Evolutionary conservation across 1,284 basidiomycete genomes (phyloP), one percentile per base, ranked within the genome.

Genomic region (Testicularia cyperi): DNA sequence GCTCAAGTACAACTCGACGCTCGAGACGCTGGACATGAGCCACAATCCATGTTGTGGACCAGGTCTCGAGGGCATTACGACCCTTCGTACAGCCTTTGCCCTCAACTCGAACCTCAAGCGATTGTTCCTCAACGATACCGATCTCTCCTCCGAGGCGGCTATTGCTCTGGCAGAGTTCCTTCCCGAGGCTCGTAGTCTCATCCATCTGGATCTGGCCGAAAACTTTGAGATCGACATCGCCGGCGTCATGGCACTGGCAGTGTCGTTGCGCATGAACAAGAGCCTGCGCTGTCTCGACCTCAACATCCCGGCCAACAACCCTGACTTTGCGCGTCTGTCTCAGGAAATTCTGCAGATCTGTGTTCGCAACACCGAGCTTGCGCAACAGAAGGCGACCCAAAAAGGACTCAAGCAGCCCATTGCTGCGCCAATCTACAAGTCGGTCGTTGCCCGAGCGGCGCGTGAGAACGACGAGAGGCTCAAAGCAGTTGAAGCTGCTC

Each of bases 151-250:
- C 0, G 81, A 87, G 2, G 92, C 90, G 4, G 92, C 94, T 0
- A 95, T 98, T 48, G 88, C 90, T 0, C 83, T 98, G 1, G 94
- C 94, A 4, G 92, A 97, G 78, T 97, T 96, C 79, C 82, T 97
- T 3, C 92, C 92, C 0, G 92, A 97, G 74, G 87, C 89, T 0
- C 83, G 82, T 20, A 87, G 86, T 0, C 81, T 97, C 5, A 81
- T 97, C 0, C 92, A 97, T 76, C 84, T 97, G 35, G 79, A 80
- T 44, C 52, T 80, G 16, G 76, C 78, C 5, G 63, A 68, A 21
- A 76, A 76, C 43, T 49, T 67, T 28, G 79, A 81, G 5, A 81
- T 97, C 29, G 90, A 91, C 65, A 82, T 92, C 24, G 92, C 91
- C 0, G 91, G 90, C 14, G 88, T 96, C 6, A 87, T 96, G 83